A percentile compares a stretch with the other conserved stretches of the same genome.
Evolutionary conservation across 495 filamentous ascomycete species (phyloP).

Genomic region (Xylaria curta): DNA sequence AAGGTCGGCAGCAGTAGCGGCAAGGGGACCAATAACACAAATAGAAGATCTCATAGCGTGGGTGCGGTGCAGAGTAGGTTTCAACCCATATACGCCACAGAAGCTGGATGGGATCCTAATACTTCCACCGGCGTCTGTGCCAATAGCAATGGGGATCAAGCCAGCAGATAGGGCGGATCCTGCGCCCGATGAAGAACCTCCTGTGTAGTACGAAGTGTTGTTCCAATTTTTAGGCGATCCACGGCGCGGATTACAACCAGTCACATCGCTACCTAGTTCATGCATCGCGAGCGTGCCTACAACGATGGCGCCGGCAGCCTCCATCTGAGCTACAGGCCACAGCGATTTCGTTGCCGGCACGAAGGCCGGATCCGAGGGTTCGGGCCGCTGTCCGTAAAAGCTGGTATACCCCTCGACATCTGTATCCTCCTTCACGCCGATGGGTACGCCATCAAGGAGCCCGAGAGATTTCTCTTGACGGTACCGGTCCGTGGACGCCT

Average conservation of each 20-base stretch:
- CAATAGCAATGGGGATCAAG: constrained; percentile 80
- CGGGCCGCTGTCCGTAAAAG: constrained; percentile 57
- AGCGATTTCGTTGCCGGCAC: constrained; percentile 42
- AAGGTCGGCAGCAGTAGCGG: constrained; percentile 79
- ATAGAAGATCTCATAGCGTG: constrained; percentile 62
- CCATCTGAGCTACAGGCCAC: constrained; percentile 78
- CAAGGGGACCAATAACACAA: constrained; percentile 77
- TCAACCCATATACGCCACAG: constrained; percentile 89
- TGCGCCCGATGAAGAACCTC: constrained; percentile 86
- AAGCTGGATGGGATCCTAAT: constrained; percentile 82
- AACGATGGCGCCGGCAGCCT: constrained; percentile 80
- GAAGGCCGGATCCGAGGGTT: constrained; percentile 49
- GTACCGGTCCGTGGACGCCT: constrained; percentile 73
- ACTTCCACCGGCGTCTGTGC: constrained; percentile 86
- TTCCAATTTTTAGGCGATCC: constrained; percentile 88
- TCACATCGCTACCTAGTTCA: constrained; percentile 70
- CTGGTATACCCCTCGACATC: constrained; percentile 76
- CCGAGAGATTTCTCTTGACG: constrained; percentile 66
- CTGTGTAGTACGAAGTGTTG: constrained; percentile 80
- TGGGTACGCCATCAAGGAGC: constrained; percentile 81
- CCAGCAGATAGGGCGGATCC: constrained; percentile 80
- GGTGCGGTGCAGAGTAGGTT: constrained; percentile 80
- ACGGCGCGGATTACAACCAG: constrained; percentile 46
- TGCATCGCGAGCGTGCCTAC: constrained; percentile 93
- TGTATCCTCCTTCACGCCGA: constrained; percentile 87